phyloP scores from a whole-genome alignment of 75 land plant genomes.

The Chamaecyparis obtusa region DNA sequence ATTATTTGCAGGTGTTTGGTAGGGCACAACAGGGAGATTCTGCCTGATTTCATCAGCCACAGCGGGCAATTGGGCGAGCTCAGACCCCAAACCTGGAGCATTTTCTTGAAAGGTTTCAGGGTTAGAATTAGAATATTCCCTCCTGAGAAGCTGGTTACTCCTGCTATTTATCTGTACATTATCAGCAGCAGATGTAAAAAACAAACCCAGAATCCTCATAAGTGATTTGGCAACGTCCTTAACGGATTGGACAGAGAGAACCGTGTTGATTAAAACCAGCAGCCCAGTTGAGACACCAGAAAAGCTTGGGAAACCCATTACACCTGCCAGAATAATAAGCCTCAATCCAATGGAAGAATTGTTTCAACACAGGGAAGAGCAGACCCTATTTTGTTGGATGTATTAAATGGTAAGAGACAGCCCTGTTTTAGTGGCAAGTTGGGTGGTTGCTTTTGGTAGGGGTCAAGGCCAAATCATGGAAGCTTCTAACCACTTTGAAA shows the following conservation, averaged over 20 bases:
- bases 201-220: conserved; percentile 2
- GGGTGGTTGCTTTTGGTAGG: not conserved
- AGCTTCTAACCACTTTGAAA: not conserved
- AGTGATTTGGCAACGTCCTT: conserved; percentile 13
- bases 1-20: not conserved
- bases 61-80: conserved; percentile 5
- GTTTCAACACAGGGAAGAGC: not conserved
- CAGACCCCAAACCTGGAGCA: conserved; percentile 4
- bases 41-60: conserved; percentile 23
- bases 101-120: not conserved
- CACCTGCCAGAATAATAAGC: not conserved
- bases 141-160: not conserved
- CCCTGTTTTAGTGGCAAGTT: not conserved
- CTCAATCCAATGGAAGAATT: not conserved
- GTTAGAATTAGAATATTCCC: not conserved
- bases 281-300: conserved; percentile 23
- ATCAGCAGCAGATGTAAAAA: not conserved
- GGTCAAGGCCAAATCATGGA: not conserved
- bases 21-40: conserved; percentile 14
- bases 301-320: conserved; percentile 31
- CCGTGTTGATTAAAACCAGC: conserved; percentile 17
- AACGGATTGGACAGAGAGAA: conserved; percentile 20
- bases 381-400: not conserved
- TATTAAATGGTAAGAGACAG: not conserved
- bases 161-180: not conserved